Base-by-base conservation (phyloP, 345 rosid species). In the Linum tenue region DNA sequence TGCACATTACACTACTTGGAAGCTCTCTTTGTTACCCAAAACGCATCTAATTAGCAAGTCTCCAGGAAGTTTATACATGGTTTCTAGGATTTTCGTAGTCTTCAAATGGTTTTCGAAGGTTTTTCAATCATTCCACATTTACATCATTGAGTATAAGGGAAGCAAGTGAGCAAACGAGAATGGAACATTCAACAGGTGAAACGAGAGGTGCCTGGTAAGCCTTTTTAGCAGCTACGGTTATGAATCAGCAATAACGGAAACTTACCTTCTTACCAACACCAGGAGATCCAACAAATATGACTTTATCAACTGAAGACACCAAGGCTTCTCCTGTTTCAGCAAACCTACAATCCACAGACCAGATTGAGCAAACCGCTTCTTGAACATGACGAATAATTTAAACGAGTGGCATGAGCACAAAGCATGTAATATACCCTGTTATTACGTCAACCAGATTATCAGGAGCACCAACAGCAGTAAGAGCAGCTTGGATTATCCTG, bases 271-370 rank as follows among this genome's bases (percentile, higher is more conserved):
- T 88, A 67, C 99, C 99, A 64, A 90, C 97, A 67, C 87, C 89
- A 44, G 97, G 95, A 22, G 97, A 90, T 76, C 97, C 99, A 73
- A 90, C 97, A 83, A 94, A 90, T 71, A 94, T 90, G 78, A 90
- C 75, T 76, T 90, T 94, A 74, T 94, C 97, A 76, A 81, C 99
- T 62, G 95, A 79, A 67, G 95, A 84, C 63, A 94, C 96, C 57
- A 90, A 79, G 16, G 97, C 95, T 78, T 94, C 99, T 75, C 99
- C 99, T 7, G 97, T 90, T 76, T 90, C 99, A 69, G 86, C 85
- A 86, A 85, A 90, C 78, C 97, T 94, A 72, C 38, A 55, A 63
- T 75, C 38, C 68, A 59, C 9, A 48, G 53, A 48, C 53, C 53
- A 48, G 43, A 63, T 66, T 66, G 69, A 69, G 74, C 53, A 16